A percentile compares a stretch with the other conserved stretches of the same genome.
Conservation (phyloP, 2,329 filamentous ascomycete genomes). For the Knoxdaviesia capensis region DNA sequence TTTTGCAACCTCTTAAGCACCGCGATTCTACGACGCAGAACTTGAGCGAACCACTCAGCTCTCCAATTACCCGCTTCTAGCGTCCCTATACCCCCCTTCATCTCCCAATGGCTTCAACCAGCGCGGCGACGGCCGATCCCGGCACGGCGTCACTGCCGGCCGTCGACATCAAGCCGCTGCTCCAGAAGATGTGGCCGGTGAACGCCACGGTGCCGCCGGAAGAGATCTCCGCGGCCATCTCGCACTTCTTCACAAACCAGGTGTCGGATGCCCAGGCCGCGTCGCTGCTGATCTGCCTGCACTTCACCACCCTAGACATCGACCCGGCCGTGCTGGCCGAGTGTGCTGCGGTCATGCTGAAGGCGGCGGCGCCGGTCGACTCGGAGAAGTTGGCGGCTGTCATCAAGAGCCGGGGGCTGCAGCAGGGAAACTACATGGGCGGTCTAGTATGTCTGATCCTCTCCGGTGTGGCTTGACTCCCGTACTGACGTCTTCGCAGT, state of each 20-base stretch:
- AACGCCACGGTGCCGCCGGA: constrained; percentile 40
- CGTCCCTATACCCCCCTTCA: too few species aligned
- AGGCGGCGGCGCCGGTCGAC: constrained; percentile 56
- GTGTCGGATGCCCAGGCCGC: constrained; percentile 78
- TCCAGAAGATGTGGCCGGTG: constrained; percentile 51
- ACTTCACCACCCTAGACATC: constrained; percentile 75
- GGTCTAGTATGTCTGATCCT: constrained; percentile 57
- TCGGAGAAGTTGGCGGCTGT: constrained; percentile 36
- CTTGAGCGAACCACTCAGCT: too few species aligned
- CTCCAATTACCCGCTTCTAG: too few species aligned
- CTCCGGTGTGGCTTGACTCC: not conserved
- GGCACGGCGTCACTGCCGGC: constrained; percentile 11
- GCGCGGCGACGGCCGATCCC: too few species aligned
- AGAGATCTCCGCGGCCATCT: constrained; percentile 79
- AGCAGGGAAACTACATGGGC: constrained; percentile 58
- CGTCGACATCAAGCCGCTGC: constrained; percentile 47
- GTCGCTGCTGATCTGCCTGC: constrained; percentile 72
- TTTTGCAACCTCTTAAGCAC: too few species aligned
- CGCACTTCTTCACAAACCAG: constrained; percentile 77
- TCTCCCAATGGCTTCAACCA: too few species aligned
- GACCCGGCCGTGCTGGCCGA: constrained; percentile 70
- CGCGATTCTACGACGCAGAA: too few species aligned
- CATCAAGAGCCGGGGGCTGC: constrained; percentile 36
- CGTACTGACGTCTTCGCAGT: constrained; percentile 16
- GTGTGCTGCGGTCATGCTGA: constrained; percentile 69